phyloP scores from a whole-genome alignment of 1,284 basidiomycete genomes.

The Ceratobasidium sp. region DNA sequence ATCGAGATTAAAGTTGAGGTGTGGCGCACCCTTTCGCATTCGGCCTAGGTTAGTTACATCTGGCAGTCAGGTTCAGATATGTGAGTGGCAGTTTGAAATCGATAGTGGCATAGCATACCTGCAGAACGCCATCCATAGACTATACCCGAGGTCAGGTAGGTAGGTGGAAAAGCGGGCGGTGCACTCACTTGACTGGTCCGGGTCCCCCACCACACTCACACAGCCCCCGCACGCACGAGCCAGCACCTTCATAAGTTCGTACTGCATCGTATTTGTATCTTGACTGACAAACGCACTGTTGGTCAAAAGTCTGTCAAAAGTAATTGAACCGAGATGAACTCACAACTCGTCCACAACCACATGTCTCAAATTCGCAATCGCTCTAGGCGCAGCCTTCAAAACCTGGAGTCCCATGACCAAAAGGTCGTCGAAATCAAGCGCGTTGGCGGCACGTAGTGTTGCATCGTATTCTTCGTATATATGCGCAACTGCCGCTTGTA shows the following conservation, averaged over 20 bases:
- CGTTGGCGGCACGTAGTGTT: slow-evolving; percentile 66
- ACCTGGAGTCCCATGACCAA: slow-evolving; percentile 79
- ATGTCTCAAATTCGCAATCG: slow-evolving; percentile 75
- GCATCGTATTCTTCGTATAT: slow-evolving; percentile 77
- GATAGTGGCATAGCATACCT: slow-evolving; percentile 43
- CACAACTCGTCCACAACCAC: slow-evolving; percentile 93
- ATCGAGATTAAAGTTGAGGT: background rate
- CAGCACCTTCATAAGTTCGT: slow-evolving; percentile 81
- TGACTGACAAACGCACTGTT: slow-evolving; percentile 59
- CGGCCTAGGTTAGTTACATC: slow-evolving; percentile 80
- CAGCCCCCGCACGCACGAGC: slow-evolving; percentile 59
- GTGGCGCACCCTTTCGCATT: slow-evolving; percentile 69
- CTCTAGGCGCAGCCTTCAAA: slow-evolving; percentile 63
- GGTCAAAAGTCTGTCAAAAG: background rate
- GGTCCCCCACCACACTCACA: slow-evolving; percentile 89
- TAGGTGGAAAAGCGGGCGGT: background rate
- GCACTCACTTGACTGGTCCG: slow-evolving; percentile 82
- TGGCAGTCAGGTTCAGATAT: slow-evolving; percentile 36
- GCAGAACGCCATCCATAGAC: slow-evolving; percentile 92
- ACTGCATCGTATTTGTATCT: slow-evolving; percentile 89
- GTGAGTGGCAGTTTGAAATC: background rate
- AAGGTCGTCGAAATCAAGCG: slow-evolving; percentile 91
- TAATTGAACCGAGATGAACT: slow-evolving; percentile 49
- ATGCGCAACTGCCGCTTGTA: slow-evolving; percentile 50
- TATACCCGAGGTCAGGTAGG: slow-evolving; percentile 45